Percentiles rank a stretch among this genome's conserved stretches.
phyloP scores from a whole-genome alignment of 495 filamentous ascomycete genomes.

The Amniculicola lignicola region DNA sequence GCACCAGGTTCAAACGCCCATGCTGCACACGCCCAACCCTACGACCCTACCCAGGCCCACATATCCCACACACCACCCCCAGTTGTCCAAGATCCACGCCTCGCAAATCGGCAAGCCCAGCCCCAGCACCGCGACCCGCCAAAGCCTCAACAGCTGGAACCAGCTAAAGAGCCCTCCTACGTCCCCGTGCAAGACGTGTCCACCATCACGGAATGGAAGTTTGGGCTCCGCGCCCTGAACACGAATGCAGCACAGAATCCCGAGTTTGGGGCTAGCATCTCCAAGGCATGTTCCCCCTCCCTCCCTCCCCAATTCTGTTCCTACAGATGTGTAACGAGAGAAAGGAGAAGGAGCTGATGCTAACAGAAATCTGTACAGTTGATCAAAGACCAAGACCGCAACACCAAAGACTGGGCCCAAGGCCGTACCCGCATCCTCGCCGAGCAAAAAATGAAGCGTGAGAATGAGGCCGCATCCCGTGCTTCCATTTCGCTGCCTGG shows the following conservation, averaged over 20 bases:
- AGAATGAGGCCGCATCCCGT: constrained; percentile 9
- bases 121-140: background rate
- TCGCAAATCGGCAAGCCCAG: background rate
- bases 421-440: constrained; percentile 51
- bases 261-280: constrained; percentile 41
- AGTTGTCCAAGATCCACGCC: background rate
- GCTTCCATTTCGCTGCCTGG: constrained; percentile 12
- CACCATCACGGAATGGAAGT: constrained; percentile 63
- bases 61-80: too few relatives aligned
- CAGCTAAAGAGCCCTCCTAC: too few relatives aligned
- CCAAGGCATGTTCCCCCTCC: constrained; percentile 37
- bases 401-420: constrained; percentile 62
- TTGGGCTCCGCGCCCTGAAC: constrained; percentile 61
- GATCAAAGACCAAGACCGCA: constrained; percentile 60
- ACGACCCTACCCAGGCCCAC: background rate
- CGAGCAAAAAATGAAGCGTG: constrained; percentile 45
- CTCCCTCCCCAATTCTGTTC: background rate
- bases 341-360: too few relatives aligned
- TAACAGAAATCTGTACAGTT: constrained; percentile 46
- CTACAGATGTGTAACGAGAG: too few relatives aligned
- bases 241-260: constrained; percentile 55
- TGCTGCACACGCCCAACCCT: background rate
- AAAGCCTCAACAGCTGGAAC: constrained; percentile 3
- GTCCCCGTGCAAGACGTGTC: constrained; percentile 47
- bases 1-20: background rate